phyloP scores from a whole-genome alignment of 345 rosid species.

The Arabidopsis suecica region DNA sequence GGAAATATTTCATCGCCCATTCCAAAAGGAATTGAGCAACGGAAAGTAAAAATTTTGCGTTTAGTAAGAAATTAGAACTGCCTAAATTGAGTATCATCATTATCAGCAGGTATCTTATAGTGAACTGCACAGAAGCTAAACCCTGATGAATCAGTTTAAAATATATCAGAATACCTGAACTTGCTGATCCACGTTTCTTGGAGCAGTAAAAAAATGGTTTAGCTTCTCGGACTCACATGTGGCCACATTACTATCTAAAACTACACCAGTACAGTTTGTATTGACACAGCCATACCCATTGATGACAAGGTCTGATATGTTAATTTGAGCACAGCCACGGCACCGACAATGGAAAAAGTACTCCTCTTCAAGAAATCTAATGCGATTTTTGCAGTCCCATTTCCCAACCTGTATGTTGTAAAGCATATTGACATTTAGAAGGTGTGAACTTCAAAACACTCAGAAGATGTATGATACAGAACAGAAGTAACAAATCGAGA shows the following conservation, averaged over 20 bases:
- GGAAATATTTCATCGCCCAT: background rate
- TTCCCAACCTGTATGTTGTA: slow-evolving; percentile 69
- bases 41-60: background rate
- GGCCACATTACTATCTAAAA: slow-evolving; percentile 52
- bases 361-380: slow-evolving; percentile 68
- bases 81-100: slow-evolving; percentile 10
- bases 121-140: slow-evolving; percentile 16
- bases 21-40: background rate
- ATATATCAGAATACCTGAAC: slow-evolving; percentile 50
- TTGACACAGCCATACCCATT: slow-evolving; percentile 68
- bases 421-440: background rate
- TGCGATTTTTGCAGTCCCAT: slow-evolving; percentile 71
- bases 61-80: background rate
- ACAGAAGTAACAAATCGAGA: slow-evolving; percentile 14
- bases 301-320: slow-evolving; percentile 69
- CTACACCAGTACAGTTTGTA: slow-evolving; percentile 66
- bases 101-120: background rate
- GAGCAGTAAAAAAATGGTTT: slow-evolving; percentile 33
- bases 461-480: slow-evolving; percentile 1
- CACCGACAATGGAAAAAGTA: slow-evolving; percentile 78
- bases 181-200: slow-evolving; percentile 42
- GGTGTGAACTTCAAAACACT: slow-evolving; percentile 1
- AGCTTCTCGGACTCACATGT: slow-evolving; percentile 53
- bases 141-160: background rate
- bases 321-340: slow-evolving; percentile 66